Base-by-base conservation (phyloP, 352 stramenopile genomes). In the Pythium utonaiense region DNA sequence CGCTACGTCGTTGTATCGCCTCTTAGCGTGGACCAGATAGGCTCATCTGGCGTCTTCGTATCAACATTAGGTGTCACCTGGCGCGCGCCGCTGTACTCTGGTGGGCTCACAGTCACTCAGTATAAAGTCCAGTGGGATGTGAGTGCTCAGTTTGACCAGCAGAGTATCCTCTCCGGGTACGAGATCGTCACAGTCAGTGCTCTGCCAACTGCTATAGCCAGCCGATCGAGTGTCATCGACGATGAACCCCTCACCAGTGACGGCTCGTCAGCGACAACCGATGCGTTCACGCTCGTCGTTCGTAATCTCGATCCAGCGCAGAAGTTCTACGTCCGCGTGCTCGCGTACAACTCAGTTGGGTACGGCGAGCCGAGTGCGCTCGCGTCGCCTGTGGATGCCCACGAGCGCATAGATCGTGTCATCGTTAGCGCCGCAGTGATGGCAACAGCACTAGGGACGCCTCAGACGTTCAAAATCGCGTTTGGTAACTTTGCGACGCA, bases 111-210 rank as follows among this genome's bases (percentile, higher is more conserved):
- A 6, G 68, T 98, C 16, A 77, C 81, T n/a, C 79, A 96, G 52
- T 98, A 97, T 75, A 89, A 86, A 25, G 66, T 98, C 8, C 87
- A 98, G 69, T 98, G 94, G 93, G 94, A 98, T 53, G 76, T 83
- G 19, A 91, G 83, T 38, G 64, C 75, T 10, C 77, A 70, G 30
- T 98, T 98, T 66, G 80, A 93, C 31, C 69, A 80, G 52, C 75
- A 89, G 60, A 88, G 73, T 25, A 72, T 88, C 22, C 86, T 79
- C 22, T 57, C 80, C 2, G 83, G 77, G 2, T 85, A 74, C 0
- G 71, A 75, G 3, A 58, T 76, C 3, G 62, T 92, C 10, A 24
- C 47, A 0, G 40, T 42, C 64, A 31, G 56, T 21, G 21, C 44
- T 7, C 14, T 65, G 8, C 40, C 40, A 0, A 19, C 22, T 12